Evolutionary conservation across 305 asterid genomes (phyloP), one percentile per base, ranked within the genome.

Genomic region (Lippia alba): DNA sequence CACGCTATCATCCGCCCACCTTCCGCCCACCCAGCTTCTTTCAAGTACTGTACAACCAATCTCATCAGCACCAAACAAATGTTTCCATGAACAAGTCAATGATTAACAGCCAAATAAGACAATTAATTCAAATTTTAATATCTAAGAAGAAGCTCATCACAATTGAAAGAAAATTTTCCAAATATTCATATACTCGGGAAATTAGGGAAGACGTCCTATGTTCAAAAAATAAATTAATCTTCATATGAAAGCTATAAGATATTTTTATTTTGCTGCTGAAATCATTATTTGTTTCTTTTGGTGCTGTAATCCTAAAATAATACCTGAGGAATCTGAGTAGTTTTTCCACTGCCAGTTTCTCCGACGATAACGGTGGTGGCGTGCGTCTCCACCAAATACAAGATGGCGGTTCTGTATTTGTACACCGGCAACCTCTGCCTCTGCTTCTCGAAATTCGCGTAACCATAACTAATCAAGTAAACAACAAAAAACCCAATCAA

Each of bases 301-400:
- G 30, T 24, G 30, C 30, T 24, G 32, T n/a, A 49, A 34, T 36
- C 17, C 20, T 39, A 48, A 18, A 2, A 71, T 14, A 20, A 39
- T 17, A 87, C 99, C 97, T 89, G 97, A 56, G 99, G 97, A 71
- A 94, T 94, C 84, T 91, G 97, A 57, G 99, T 94, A 61, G 97
- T 94, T 80, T 94, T 94, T 1, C 99, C 99, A 63, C 97, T 88
- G 45, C 97, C 97, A 0, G 99, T 94, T 80, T 94, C 99, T 54
- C 99, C 99, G 12, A 94, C 97, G 49, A 94, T 71, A 68, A 91
- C 86, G 56, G 97, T 88, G 12, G 99, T 91, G 74, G 94, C 89
- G 80, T 88, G 97, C 46, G 82, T 84, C 85, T 94, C 97, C 53
- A 94, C 97, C 59, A 86, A 74, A 71, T 91, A 91, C 9, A 94